These are phyloP conservation scores for Talaromyces liani DNA, from an alignment of 495 filamentous ascomycete genomes.

Conservation along the genomic window DNA sequence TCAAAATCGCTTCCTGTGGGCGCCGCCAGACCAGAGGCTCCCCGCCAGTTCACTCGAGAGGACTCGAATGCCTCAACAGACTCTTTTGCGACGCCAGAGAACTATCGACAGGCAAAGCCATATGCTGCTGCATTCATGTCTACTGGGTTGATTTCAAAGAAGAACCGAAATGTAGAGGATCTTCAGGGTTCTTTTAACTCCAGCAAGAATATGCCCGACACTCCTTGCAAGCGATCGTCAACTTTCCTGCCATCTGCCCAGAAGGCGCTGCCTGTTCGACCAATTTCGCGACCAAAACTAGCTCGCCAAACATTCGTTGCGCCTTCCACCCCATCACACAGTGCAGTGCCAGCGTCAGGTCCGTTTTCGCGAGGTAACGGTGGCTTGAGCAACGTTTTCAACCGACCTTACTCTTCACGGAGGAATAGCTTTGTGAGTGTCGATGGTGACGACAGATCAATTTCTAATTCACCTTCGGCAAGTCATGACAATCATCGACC, in stretches of 20 bases:
- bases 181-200: conserved; percentile 31
- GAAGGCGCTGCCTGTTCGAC: conserved; percentile 44
- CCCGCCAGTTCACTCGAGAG: conserved; percentile 31
- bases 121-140: conserved; percentile 85
- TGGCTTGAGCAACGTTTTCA: conserved; percentile 58
- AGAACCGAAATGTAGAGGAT: conserved; percentile 53
- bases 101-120: conserved; percentile 77
- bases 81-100: conserved; percentile 72
- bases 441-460: conserved; percentile 60
- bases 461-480: conserved; percentile 48
- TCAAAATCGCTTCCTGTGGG: conserved; percentile 73
- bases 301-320: conserved; percentile 52
- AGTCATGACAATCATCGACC: conserved; percentile 52
- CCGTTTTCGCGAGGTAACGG: conserved; percentile 60
- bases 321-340: conserved; percentile 52
- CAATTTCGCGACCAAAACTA: conserved; percentile 45
- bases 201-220: conserved; percentile 73
- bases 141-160: conserved; percentile 89
- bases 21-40: conserved; percentile 42
- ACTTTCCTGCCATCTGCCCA: conserved; percentile 58
- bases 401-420: conserved; percentile 43
- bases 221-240: conserved; percentile 80
- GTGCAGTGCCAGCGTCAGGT: conserved; percentile 28
- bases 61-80: conserved; percentile 39
- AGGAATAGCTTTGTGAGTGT: conserved; percentile 70